Conservation (phyloP, 116 monocot species). For the Cymodocea nodosa region DNA sequence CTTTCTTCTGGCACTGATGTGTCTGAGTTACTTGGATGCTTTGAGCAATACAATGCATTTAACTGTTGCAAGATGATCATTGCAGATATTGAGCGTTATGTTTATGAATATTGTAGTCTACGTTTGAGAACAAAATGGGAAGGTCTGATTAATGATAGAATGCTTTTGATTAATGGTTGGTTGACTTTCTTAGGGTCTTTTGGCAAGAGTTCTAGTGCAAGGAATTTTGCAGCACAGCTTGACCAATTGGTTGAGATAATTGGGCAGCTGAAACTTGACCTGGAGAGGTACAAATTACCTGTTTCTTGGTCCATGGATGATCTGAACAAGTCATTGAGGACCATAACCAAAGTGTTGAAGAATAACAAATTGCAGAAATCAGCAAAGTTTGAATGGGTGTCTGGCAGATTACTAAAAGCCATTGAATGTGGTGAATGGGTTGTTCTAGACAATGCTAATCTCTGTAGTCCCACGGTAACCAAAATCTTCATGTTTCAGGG, state of each 20-base stretch:
- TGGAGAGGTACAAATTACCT: constrained; percentile 40
- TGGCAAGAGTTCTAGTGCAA: constrained; percentile 10
- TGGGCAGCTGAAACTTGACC: constrained; percentile 45
- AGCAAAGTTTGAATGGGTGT: constrained; percentile 84
- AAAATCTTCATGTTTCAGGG: neutral
- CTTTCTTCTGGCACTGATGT: constrained; percentile 92
- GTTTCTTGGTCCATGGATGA: constrained; percentile 47
- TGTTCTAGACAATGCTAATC: constrained; percentile 94
- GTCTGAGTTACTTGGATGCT: constrained; percentile 92
- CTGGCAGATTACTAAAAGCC: constrained; percentile 69
- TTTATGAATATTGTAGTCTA: constrained; percentile 66
- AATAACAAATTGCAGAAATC: constrained; percentile 22
- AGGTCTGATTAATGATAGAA: constrained; percentile 38
- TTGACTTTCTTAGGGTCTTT: constrained; percentile 34
- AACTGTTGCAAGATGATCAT: constrained; percentile 36
- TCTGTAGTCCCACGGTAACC: constrained; percentile 79
- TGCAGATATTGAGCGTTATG: constrained; percentile 50
- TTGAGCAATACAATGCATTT: constrained; percentile 80
- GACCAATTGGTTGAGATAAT: constrained; percentile 49
- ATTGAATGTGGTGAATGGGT: constrained; percentile 91
- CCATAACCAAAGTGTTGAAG: constrained; percentile 30
- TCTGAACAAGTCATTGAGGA: constrained; percentile 34
- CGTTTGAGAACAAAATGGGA: constrained; percentile 31
- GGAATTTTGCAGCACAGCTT: constrained; percentile 15
- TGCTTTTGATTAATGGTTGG: constrained; percentile 52